A percentile compares a stretch with the other conserved stretches of the same genome.
These are phyloP conservation scores for Ophiosphaerella herpotricha DNA, from an alignment of 2,329 filamentous ascomycete species.

Conservation along the genomic window DNA sequence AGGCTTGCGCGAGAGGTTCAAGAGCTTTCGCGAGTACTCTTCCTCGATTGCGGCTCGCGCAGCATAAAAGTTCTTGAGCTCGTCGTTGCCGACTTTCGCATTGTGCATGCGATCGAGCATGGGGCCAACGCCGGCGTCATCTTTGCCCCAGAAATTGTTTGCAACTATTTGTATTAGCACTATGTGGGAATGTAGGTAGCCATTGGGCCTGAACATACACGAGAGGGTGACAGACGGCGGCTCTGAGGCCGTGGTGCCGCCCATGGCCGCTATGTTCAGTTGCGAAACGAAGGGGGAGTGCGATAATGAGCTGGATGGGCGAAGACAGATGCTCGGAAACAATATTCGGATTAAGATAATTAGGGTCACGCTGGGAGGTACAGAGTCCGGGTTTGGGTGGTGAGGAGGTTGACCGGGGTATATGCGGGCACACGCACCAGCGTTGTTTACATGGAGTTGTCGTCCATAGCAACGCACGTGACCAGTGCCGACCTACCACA, in stretches of 20 bases:
- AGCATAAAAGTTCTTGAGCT: constrained; percentile 87
- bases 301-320: constrained; percentile 11
- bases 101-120: constrained; percentile 92
- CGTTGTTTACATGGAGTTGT: constrained; percentile 29
- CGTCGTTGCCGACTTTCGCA: constrained; percentile 87
- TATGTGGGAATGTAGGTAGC: not conserved
- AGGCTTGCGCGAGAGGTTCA: constrained; percentile 83
- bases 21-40: constrained; percentile 88
- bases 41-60: constrained; percentile 94
- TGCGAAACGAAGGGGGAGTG: constrained; percentile 23
- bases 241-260: constrained; percentile 62
- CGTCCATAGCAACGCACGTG: constrained; percentile 32
- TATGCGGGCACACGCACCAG: constrained; percentile 13
- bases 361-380: constrained; percentile 17
- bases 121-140: constrained; percentile 91
- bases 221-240: constrained; percentile 69
- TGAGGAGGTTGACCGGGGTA: constrained; percentile 27
- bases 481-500: constrained; percentile 17
- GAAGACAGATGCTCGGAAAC: constrained; percentile 20
- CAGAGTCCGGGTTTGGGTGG: constrained; percentile 28
- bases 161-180: constrained; percentile 68
- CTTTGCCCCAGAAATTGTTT: constrained; percentile 99
- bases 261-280: constrained; percentile 56
- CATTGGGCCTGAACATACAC: constrained; percentile 52
- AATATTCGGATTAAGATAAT: constrained; percentile 22